These are phyloP conservation scores for Marchantia paleacea DNA, from an alignment of 225 moss, liverwort and hornwort genomes.

Conservation along the genomic window DNA sequence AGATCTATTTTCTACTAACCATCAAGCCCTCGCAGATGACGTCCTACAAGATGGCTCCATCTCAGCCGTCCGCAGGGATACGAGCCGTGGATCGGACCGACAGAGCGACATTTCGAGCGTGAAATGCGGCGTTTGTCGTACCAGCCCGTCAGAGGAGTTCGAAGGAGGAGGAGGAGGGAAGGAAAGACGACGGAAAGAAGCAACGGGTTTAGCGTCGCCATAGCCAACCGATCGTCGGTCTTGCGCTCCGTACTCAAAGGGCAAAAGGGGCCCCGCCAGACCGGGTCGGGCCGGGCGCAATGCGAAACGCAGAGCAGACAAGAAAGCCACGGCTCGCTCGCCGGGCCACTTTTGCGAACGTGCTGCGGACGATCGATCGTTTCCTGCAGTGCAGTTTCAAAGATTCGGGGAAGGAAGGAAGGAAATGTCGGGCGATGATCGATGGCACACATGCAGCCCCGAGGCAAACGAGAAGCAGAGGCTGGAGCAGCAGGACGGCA, in stretches of 20 bases:
- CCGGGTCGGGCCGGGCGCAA: not conserved
- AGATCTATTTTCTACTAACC: too few relatives aligned
- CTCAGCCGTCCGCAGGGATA: not conserved
- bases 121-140: not conserved
- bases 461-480: not conserved
- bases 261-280: not conserved
- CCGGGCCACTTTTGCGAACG: not conserved
- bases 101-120: not conserved
- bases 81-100: not conserved
- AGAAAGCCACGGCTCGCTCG: not conserved
- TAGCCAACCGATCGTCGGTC: conserved; percentile 10
- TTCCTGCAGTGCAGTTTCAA: conserved; percentile 5
- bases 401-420: not conserved
- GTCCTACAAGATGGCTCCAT: not conserved
- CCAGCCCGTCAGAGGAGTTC: too few relatives aligned
- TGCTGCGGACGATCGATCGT: conserved; percentile 3
- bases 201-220: not conserved
- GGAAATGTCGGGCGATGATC: not conserved
- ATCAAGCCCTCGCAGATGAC: not conserved
- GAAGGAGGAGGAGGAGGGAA: not conserved
- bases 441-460: not conserved
- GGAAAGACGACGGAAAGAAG: not conserved
- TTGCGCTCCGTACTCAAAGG: not conserved
- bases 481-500: not conserved
- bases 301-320: not conserved